Conservation (phyloP, 2,329 filamentous ascomycete genomes). For the Teratosphaeria zuluensis region DNA sequence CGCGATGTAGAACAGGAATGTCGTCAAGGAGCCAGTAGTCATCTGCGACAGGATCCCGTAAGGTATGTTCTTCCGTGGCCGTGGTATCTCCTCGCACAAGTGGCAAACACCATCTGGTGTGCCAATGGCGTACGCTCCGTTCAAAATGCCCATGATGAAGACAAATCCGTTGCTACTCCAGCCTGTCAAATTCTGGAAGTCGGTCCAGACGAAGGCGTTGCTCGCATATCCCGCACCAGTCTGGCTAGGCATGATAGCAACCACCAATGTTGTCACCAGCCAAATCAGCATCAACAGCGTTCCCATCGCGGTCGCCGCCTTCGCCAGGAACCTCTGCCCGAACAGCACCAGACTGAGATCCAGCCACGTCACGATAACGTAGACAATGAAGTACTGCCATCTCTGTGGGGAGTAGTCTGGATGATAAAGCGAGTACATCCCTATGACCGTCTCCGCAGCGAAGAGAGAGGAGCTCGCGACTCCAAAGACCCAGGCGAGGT, state of each 20-base stretch:
- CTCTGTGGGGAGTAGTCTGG: constrained; percentile 35
- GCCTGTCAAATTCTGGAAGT: constrained; percentile 34
- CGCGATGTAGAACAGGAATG: constrained; percentile 34
- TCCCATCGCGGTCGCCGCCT: constrained; percentile 43
- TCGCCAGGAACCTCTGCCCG: constrained; percentile 44
- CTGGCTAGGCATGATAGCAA: constrained; percentile 44
- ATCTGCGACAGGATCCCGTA: constrained; percentile 45
- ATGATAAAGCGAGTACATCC: constrained; percentile 42
- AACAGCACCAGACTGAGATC: constrained; percentile 42
- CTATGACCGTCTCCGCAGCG: constrained; percentile 36
- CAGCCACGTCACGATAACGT: constrained; percentile 39
- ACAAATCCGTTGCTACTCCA: constrained; percentile 45
- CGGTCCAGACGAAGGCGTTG: constrained; percentile 32
- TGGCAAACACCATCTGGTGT: constrained; percentile 55
- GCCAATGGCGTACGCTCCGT: constrained; percentile 55
- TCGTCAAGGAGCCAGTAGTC: constrained; percentile 42
- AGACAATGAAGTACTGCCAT: constrained; percentile 44
- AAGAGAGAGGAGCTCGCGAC: constrained; percentile 34
- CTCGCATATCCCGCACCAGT: constrained; percentile 33
- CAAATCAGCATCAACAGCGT: constrained; percentile 42
- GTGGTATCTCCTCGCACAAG: constrained; percentile 54
- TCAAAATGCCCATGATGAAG: constrained; percentile 54
- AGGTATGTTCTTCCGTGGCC: constrained; percentile 43
- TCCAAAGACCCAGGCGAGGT: constrained; percentile 41
- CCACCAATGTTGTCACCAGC: constrained; percentile 46